Percentiles rank a stretch among this genome's conserved stretches.
phyloP scores from a whole-genome alignment of 1,139 yeast species.

The Kazachstania sp. region DNA sequence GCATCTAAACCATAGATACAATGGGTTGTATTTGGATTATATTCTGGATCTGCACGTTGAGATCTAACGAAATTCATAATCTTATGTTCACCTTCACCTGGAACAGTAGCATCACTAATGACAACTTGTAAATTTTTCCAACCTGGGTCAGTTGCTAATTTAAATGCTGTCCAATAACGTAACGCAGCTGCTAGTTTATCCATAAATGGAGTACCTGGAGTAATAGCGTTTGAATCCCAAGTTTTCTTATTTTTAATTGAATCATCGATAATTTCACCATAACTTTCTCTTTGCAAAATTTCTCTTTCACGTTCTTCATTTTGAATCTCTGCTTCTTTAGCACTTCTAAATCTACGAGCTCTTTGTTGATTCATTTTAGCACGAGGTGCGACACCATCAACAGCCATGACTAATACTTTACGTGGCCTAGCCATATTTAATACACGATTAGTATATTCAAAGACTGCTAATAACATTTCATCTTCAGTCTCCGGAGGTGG shows the following conservation, averaged over 20 bases:
- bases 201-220: slow-evolving; percentile 99
- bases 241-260: slow-evolving; percentile 41
- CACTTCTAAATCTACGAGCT: slow-evolving; percentile 90
- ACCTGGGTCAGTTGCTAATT: slow-evolving; percentile 76
- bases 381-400: slow-evolving; percentile 98
- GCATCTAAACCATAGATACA: slow-evolving; percentile 97
- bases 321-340: slow-evolving; percentile 75
- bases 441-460: slow-evolving; percentile 82
- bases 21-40: slow-evolving; percentile 83
- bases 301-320: slow-evolving; percentile 52
- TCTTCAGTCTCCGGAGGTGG: slow-evolving; percentile 94
- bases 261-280: slow-evolving; percentile 61
- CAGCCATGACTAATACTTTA: slow-evolving; percentile 85
- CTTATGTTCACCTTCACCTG: slow-evolving; percentile 99
- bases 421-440: slow-evolving; percentile 91
- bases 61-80: slow-evolving; percentile 89
- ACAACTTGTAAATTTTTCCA: slow-evolving; percentile 83
- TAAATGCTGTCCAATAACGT: slow-evolving; percentile 84
- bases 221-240: slow-evolving; percentile 95
- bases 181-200: slow-evolving; percentile 73
- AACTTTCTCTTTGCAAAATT: slow-evolving; percentile 39
- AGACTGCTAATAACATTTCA: slow-evolving; percentile 87
- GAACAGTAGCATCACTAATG: slow-evolving; percentile 92
- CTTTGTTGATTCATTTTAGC: slow-evolving; percentile 99
- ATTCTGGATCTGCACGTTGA: slow-evolving; percentile 76